Evolutionary conservation across 129 eudicot genomes (phyloP).

Genomic region (Apium graveolens): DNA sequence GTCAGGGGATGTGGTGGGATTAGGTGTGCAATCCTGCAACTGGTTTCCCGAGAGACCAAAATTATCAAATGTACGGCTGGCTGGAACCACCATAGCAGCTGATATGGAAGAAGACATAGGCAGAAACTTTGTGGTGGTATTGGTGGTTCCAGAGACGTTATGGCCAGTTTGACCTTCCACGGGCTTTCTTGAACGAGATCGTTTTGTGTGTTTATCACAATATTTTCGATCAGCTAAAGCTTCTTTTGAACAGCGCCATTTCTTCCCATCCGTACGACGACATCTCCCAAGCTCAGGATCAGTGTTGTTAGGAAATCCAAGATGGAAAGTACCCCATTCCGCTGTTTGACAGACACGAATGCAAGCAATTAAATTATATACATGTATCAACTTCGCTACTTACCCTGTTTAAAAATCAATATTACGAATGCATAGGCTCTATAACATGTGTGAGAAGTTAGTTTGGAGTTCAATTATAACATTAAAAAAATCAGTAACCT

Average conservation of each 20-base stretch:
- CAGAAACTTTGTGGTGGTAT: slow-evolving; percentile 18
- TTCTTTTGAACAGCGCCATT: slow-evolving; percentile 91
- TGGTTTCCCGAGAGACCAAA: slow-evolving; percentile 26
- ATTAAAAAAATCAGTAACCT: neutral
- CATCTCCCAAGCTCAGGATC: slow-evolving; percentile 99
- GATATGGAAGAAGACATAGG: slow-evolving; percentile 10
- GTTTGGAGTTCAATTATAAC: neutral
- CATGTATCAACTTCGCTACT: neutral
- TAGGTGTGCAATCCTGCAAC: slow-evolving; percentile 27
- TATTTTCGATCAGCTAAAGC: slow-evolving; percentile 83
- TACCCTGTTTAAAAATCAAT: neutral
- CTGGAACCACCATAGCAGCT: slow-evolving; percentile 29
- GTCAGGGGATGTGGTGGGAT: slow-evolving; percentile 21
- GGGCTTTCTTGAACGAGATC: slow-evolving; percentile 99
- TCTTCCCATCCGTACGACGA: slow-evolving; percentile 92
- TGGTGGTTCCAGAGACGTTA: slow-evolving; percentile 35
- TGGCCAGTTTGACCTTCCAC: slow-evolving; percentile 89
- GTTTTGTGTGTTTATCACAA: slow-evolving; percentile 85
- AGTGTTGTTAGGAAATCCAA: slow-evolving; percentile 63
- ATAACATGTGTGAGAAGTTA: neutral
- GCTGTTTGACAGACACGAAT: slow-evolving; percentile 19
- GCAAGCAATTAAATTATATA: neutral
- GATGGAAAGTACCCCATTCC: slow-evolving; percentile 85
- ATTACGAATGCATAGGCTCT: neutral
- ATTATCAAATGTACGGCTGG: slow-evolving; percentile 27